These are phyloP conservation scores for Pyrenochaeta sp. DNA, from an alignment of 2,329 filamentous ascomycete species.

Conservation along the genomic window DNA sequence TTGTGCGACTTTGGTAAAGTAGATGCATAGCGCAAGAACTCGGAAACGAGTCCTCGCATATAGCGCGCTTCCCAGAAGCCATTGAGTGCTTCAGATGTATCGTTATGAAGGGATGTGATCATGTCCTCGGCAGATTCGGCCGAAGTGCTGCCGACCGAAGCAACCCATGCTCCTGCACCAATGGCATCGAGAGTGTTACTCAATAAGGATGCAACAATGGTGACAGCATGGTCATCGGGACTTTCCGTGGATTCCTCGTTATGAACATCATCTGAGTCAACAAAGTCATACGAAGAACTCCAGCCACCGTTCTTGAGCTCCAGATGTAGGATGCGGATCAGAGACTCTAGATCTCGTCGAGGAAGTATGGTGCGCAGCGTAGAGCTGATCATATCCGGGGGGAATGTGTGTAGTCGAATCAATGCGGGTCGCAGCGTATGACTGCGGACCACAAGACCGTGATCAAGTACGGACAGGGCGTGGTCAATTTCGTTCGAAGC, in stretches of 20 bases:
- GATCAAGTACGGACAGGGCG: conserved; percentile 71
- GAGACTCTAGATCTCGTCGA: conserved; percentile 72
- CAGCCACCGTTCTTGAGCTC: conserved; percentile 78
- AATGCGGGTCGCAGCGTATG: conserved; percentile 72
- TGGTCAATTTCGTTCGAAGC: conserved; percentile 66
- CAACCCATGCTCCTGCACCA: conserved; percentile 75
- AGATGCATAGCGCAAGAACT: conserved; percentile 67
- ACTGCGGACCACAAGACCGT: conserved; percentile 68
- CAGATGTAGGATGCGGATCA: conserved; percentile 75
- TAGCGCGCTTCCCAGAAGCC: conserved; percentile 73
- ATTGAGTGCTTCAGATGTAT: conserved; percentile 75
- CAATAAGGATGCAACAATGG: conserved; percentile 74
- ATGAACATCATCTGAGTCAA: conserved; percentile 50
- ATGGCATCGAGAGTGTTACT: conserved; percentile 78
- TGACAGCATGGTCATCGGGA: conserved; percentile 72
- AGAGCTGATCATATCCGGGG: conserved; percentile 65
- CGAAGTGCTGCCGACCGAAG: conserved; percentile 56
- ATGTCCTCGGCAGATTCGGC: conserved; percentile 68
- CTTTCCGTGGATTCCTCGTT: conserved; percentile 52
- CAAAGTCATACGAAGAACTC: conserved; percentile 75
- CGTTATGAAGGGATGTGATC: conserved; percentile 69
- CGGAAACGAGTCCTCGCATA: conserved; percentile 69
- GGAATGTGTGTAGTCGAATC: conserved; percentile 72
- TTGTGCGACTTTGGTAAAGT: conserved; percentile 39
- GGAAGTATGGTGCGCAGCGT: conserved; percentile 70